Base-by-base conservation (phyloP, 371 early-diverging fungal genomes). In the Pancytospora epiphaga region DNA sequence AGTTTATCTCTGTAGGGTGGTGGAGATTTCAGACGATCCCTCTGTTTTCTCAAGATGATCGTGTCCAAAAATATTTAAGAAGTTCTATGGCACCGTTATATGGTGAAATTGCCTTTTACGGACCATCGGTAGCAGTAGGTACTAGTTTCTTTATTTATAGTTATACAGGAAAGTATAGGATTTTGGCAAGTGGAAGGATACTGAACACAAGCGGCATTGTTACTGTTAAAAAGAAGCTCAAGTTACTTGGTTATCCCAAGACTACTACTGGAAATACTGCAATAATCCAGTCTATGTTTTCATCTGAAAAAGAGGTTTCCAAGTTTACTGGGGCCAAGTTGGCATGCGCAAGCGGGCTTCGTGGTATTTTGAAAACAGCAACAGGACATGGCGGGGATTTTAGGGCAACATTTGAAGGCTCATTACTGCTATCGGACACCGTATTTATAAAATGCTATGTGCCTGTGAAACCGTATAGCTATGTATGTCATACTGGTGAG, bases 281-380 rank as follows among this genome's bases (percentile, higher is more conserved):
- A n/a, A 92, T 94, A 76, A 85, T 99, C 72, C 91, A 89, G 81
- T 89, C 92, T 77, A 98, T 99, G 99, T 99, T 99, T 83, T 91
- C 87, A n/a, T 87, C 90, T 25, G 83, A 89, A 18, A 84, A 94
- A 19, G 99, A 99, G 80, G 97, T 95, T n/a, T 90, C 90, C 72
- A 91, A 92, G 82, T 95, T 97, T 79, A 90, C 93, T 81, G 93
- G 93, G 33, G 97, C 93, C 1, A 85, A 85, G 50, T 86, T 99
- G 61, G 87, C 92, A 40, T 94, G 94, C 0, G 95, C 93, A 18
- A 89, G 89, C 73, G 97, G 97, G 30, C 90, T 99, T 70, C 87
- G 98, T 74, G 99, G 99, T 63, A 90, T 91, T 76, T 88, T 98
- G 61, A 97, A 97, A 83, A 95, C 92, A 82, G 85, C 87, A 1